Percentiles rank a stretch among this genome's conserved stretches.
These are phyloP conservation scores for Pyrenophora graminea DNA, from an alignment of 2,329 filamentous ascomycete species.

Conservation along the genomic window DNA sequence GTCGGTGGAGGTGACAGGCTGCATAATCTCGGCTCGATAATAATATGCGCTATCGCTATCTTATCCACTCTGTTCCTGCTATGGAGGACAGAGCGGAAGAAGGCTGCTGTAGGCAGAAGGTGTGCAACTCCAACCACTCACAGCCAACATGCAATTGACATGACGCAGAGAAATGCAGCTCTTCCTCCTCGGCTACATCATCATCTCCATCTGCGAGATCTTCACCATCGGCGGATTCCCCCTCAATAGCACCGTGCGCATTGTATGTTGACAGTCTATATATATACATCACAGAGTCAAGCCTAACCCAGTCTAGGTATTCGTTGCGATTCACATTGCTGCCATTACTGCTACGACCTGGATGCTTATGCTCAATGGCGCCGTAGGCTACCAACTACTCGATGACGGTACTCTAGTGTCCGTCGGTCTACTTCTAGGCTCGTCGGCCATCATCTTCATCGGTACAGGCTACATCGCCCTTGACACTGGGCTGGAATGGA, in stretches of 20 bases:
- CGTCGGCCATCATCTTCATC: constrained; percentile 74
- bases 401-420: constrained; percentile 92
- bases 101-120: constrained; percentile 92
- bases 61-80: constrained; percentile 68
- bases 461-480: constrained; percentile 95
- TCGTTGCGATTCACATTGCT: constrained; percentile 87
- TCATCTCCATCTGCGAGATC: constrained; percentile 93
- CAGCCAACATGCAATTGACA: constrained; percentile 22
- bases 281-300: not conserved
- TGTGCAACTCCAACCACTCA: constrained; percentile 48
- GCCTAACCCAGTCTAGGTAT: constrained; percentile 61
- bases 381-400: constrained; percentile 90
- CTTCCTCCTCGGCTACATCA: constrained; percentile 82
- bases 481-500: constrained; percentile 88
- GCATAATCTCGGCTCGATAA: constrained; percentile 91
- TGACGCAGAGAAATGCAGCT: constrained; percentile 86
- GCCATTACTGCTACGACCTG: constrained; percentile 86
- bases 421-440: constrained; percentile 72
- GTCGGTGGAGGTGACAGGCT: constrained; percentile 69
- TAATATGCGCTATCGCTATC: constrained; percentile 80
- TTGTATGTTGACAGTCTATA: constrained; percentile 58
- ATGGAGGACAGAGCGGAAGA: constrained; percentile 82
- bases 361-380: constrained; percentile 88
- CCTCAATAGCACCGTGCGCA: constrained; percentile 68
- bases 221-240: constrained; percentile 93